Percentiles rank a stretch among this genome's conserved stretches.
These are phyloP conservation scores for Fomitopsis serialis DNA, from an alignment of 768 basidiomycete species.

Conservation along the genomic window DNA sequence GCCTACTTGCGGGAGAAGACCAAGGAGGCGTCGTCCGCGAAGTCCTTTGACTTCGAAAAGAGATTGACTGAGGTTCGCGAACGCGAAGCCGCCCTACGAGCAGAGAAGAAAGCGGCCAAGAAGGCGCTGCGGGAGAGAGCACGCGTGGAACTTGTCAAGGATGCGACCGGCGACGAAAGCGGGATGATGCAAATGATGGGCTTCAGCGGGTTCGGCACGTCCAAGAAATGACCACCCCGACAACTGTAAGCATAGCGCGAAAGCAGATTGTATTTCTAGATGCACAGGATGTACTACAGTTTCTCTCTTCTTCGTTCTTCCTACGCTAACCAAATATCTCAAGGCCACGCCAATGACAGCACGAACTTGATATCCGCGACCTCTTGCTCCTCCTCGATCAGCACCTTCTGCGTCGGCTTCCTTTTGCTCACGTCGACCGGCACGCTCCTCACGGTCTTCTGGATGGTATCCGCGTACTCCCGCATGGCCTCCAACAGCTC, in stretches of 20 bases:
- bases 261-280: constrained; percentile 15
- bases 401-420: constrained; percentile 39
- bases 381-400: constrained; percentile 87
- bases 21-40: constrained; percentile 73
- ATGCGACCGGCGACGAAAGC: constrained; percentile 29
- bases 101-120: constrained; percentile 73
- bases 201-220: constrained; percentile 83
- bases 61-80: constrained; percentile 79
- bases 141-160: constrained; percentile 59
- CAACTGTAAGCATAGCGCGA: background rate
- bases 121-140: constrained; percentile 73
- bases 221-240: constrained; percentile 66
- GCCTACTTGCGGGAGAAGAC: constrained; percentile 84
- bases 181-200: constrained; percentile 87
- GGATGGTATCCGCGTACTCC: constrained; percentile 64
- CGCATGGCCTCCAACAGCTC: constrained; percentile 61
- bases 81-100: constrained; percentile 61
- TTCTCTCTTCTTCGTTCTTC: constrained; percentile 10
- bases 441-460: constrained; percentile 67
- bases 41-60: constrained; percentile 92
- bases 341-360: constrained; percentile 59
- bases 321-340: constrained; percentile 18
- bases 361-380: constrained; percentile 74
- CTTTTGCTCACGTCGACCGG: constrained; percentile 57
- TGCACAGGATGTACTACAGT: constrained; percentile 28